A percentile compares a stretch with the other conserved stretches of the same genome.
Evolutionary conservation across 495 filamentous ascomycete genomes (phyloP).

Genomic region (Paragyromitra xinjiangensis): DNA sequence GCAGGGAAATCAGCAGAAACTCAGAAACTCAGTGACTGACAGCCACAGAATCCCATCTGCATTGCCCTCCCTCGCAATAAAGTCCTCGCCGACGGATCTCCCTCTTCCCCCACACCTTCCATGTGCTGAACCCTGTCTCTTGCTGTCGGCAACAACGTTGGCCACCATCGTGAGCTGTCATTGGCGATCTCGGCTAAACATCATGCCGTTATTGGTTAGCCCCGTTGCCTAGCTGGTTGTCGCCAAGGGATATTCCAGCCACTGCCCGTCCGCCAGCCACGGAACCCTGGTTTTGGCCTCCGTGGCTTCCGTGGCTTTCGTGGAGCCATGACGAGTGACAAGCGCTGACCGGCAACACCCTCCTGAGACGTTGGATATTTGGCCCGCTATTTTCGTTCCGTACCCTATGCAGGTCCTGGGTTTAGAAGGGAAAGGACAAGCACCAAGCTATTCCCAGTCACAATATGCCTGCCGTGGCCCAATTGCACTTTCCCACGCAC

Average conservation of each 20-base stretch:
- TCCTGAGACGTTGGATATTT: background rate
- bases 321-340: background rate
- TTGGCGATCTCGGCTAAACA: conserved; percentile 45
- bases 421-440: background rate
- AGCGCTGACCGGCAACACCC: background rate
- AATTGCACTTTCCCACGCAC: too few relatives aligned
- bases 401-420: background rate
- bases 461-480: too few relatives aligned
- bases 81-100: background rate
- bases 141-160: background rate
- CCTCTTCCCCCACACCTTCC: conserved; percentile 20
- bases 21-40: background rate
- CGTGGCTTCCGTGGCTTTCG: conserved; percentile 7
- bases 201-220: conserved; percentile 27
- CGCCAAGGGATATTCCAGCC: conserved; percentile 30
- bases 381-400: background rate
- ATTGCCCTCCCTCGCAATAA: background rate
- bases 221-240: conserved; percentile 29
- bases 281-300: conserved; percentile 1
- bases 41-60: background rate
- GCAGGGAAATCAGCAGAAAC: conserved; percentile 29
- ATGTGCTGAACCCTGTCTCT: background rate
- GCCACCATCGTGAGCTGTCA: conserved; percentile 29
- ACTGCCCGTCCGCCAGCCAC: conserved; percentile 12
- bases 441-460: too few relatives aligned